These are phyloP conservation scores for Chalciporus piperatus DNA, from an alignment of 768 basidiomycete species.

Conservation along the genomic window DNA sequence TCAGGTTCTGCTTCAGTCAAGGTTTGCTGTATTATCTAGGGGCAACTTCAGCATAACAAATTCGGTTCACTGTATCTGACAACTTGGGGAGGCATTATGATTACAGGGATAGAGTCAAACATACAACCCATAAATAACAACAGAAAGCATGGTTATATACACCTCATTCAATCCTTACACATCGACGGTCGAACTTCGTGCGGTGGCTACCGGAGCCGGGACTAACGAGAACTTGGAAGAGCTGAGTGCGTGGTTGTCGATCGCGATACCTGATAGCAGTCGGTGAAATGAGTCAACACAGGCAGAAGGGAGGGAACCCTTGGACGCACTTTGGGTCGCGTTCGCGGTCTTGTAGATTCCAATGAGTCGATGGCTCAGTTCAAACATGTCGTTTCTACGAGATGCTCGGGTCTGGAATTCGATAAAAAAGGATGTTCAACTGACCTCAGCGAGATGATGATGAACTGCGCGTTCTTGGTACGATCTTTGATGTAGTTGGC, in stretches of 20 bases:
- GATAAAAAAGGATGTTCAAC: constrained; percentile 10
- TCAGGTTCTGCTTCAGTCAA: no score
- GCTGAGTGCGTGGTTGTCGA: constrained; percentile 67
- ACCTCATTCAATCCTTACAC: background rate
- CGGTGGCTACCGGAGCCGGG: background rate
- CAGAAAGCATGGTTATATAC: background rate
- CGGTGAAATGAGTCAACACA: background rate
- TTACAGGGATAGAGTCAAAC: constrained; percentile 4
- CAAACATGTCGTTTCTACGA: constrained; percentile 93
- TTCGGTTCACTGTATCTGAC: no score
- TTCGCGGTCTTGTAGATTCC: constrained; percentile 99
- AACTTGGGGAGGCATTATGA: no score
- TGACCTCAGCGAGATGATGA: constrained; percentile 94
- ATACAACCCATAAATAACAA: constrained; percentile 3
- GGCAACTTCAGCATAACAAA: no score
- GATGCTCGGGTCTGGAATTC: background rate
- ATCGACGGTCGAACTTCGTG: background rate
- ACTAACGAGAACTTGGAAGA: constrained; percentile 15
- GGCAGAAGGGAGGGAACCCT: background rate
- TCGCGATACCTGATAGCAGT: constrained; percentile 81
- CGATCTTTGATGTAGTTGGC: no score
- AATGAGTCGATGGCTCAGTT: constrained; percentile 92
- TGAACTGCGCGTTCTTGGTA: constrained; percentile 96
- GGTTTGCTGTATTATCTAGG: no score
- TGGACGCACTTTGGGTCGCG: constrained; percentile 65